These are phyloP conservation scores for Vigna radiata DNA, from an alignment of 306 rosid species.

Conservation along the genomic window DNA sequence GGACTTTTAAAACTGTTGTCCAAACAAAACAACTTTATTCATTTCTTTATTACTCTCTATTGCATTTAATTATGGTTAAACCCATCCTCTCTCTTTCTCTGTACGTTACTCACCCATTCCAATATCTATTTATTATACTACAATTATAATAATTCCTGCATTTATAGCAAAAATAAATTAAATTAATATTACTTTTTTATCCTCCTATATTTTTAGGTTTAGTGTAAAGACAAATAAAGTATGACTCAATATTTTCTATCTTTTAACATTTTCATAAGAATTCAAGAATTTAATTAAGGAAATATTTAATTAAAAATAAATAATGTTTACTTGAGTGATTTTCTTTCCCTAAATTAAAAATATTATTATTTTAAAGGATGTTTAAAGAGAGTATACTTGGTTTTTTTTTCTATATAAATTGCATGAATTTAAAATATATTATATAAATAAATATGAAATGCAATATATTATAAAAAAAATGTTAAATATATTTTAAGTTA, in stretches of 20 bases:
- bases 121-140: not conserved
- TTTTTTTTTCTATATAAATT: too few relatives aligned
- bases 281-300: not conserved
- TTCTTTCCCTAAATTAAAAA: too few relatives aligned
- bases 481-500: too few relatives aligned
- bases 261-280: not conserved
- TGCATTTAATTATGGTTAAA: constrained; percentile 7
- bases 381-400: too few relatives aligned
- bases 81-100: not conserved
- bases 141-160: not conserved
- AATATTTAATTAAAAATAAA: not conserved
- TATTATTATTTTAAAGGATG: too few relatives aligned
- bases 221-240: not conserved
- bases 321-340: not conserved
- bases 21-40: constrained; percentile 1
- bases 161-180: not conserved
- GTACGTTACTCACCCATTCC: not conserved
- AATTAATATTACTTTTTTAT: too few relatives aligned
- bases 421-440: too few relatives aligned
- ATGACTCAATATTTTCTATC: not conserved
- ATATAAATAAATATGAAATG: too few relatives aligned
- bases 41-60: not conserved
- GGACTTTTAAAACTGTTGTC: constrained; percentile 7
- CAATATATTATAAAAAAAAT: too few relatives aligned
- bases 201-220: too few relatives aligned